Percentiles rank a stretch among this genome's conserved stretches.
phyloP scores from a whole-genome alignment of 495 filamentous ascomycete species.

The Penicillium alfredii region DNA sequence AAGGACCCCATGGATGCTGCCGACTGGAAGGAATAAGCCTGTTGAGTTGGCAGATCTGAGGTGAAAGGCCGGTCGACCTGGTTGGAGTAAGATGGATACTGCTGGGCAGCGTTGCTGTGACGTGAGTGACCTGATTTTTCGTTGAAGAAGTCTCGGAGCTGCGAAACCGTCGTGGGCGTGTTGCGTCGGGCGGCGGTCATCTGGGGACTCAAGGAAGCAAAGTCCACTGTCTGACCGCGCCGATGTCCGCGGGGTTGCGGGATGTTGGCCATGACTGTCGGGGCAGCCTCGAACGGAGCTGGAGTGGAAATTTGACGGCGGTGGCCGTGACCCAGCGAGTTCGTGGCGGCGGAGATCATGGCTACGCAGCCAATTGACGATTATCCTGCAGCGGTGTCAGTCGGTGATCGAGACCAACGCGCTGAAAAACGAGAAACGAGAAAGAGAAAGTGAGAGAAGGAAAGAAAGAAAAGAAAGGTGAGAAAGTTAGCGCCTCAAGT shows the following conservation, averaged over 20 bases:
- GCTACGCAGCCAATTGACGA: conserved; percentile 22
- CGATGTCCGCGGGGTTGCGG: conserved; percentile 46
- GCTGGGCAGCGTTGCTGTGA: conserved; percentile 11
- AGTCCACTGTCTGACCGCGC: conserved; percentile 76
- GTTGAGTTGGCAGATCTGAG: conserved; percentile 2
- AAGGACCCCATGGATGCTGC: conserved; percentile 22
- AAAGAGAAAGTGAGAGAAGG: conserved; percentile 14
- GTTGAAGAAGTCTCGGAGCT: conserved; percentile 30
- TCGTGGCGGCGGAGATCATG: conserved; percentile 21
- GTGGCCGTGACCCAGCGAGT: conserved; percentile 43
- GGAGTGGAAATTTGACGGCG: conserved; percentile 87
- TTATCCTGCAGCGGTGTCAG: conserved; percentile 37
- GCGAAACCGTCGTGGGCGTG: conserved; percentile 22
- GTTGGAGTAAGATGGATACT: conserved; percentile 10
- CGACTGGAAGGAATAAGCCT: conserved; percentile 18
- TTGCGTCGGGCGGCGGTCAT: conserved; percentile 13
- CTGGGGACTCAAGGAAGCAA: conserved; percentile 48
- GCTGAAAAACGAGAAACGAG: conserved; percentile 15
- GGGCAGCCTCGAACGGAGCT: conserved; percentile 57
- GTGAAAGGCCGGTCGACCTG: conserved; percentile 13
- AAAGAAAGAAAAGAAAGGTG: conserved; percentile 27
- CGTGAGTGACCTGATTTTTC: conserved; percentile 25
- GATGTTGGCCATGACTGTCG: conserved; percentile 11
- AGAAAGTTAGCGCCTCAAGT: no score
- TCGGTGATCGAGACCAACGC: conserved; percentile 28